phyloP scores from a whole-genome alignment of 129 eudicot species.

The Heracleum sosnowskyi region DNA sequence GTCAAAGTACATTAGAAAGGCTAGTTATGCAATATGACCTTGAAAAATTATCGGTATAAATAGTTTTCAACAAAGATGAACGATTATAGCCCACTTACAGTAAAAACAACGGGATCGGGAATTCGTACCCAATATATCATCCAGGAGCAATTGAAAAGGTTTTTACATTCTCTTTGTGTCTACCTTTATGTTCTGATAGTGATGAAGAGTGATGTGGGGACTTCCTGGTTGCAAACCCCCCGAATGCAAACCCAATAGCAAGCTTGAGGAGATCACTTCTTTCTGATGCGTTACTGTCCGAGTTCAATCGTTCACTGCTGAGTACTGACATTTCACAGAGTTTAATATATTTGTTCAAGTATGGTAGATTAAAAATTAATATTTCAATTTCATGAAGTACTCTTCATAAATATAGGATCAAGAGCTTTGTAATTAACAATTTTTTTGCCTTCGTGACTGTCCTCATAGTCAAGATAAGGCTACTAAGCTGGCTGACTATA shows the following conservation, averaged over 20 bases:
- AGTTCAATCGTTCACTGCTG: not conserved
- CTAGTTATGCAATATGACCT: constrained; percentile 73
- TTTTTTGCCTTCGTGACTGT: not conserved
- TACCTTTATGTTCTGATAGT: not conserved
- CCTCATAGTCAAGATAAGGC: not conserved
- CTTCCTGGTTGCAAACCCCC: not conserved
- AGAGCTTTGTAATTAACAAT: not conserved
- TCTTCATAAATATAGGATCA: not conserved
- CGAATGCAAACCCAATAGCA: not conserved
- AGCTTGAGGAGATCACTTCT: constrained; percentile 4
- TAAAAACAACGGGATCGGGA: not conserved
- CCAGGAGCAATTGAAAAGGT: not conserved
- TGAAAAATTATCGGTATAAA: constrained; percentile 16
- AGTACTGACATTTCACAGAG: not conserved
- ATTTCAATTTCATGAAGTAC: not conserved
- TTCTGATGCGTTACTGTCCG: not conserved
- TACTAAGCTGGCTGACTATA: not conserved
- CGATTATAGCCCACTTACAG: not conserved
- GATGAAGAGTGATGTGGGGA: not conserved
- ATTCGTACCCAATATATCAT: not conserved
- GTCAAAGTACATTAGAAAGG: constrained; percentile 57
- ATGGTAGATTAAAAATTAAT: not conserved
- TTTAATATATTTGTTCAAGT: not conserved
- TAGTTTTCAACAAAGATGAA: not conserved
- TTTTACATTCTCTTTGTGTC: not conserved